Conservation (phyloP, 2,329 filamentous ascomycete genomes). For the Cordyceps javanica region DNA sequence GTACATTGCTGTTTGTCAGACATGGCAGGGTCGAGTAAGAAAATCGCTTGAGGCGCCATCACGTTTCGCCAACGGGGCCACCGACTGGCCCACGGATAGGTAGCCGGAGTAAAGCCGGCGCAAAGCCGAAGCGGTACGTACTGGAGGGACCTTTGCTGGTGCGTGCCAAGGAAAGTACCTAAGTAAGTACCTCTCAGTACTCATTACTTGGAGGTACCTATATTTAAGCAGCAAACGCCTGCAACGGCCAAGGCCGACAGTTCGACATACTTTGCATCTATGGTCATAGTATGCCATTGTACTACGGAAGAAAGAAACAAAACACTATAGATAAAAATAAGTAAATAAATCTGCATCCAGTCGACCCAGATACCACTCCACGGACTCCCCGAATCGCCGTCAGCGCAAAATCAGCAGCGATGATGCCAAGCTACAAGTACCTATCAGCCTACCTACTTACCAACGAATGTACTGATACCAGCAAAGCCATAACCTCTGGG, state of each 20-base stretch:
- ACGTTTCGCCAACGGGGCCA: neutral
- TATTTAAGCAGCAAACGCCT: too few species aligned
- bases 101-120: slow-evolving; percentile 11
- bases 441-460: too few species aligned
- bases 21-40: neutral
- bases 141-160: neutral
- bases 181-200: too few species aligned
- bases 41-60: neutral
- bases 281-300: too few species aligned
- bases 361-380: neutral
- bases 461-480: too few species aligned
- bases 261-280: too few species aligned
- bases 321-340: too few species aligned
- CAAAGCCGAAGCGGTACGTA: neutral
- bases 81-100: neutral
- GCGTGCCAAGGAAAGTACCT: too few species aligned
- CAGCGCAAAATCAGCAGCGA: neutral
- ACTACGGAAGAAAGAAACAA: too few species aligned
- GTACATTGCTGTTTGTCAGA: neutral
- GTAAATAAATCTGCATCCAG: neutral
- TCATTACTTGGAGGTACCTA: too few species aligned
- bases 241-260: too few species aligned
- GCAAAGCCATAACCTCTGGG: too few species aligned
- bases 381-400: neutral
- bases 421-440: neutral